Conservation (phyloP, 1,284 basidiomycete genomes). For the Cutaneotrichosporon sp. region DNA sequence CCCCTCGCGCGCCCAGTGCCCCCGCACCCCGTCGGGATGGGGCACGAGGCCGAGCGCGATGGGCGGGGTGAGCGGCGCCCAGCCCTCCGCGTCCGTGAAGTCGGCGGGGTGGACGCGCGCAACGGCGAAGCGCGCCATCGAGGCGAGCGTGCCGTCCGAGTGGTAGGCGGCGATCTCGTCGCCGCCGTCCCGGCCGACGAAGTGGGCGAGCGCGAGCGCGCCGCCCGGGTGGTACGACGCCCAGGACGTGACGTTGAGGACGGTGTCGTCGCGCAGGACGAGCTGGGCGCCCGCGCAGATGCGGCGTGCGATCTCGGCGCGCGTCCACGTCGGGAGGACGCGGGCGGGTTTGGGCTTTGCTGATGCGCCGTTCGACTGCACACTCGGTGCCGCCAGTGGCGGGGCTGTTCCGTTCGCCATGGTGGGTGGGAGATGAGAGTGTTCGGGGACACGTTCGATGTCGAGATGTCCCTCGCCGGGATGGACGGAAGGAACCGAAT, state of each 20-base stretch:
- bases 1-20: constrained; percentile 51
- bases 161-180: constrained; percentile 97
- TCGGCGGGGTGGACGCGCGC: constrained; percentile 63
- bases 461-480: too few relatives aligned
- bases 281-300: constrained; percentile 77
- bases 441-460: neutral
- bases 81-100: constrained; percentile 53
- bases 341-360: constrained; percentile 7
- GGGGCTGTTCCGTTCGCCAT: constrained; percentile 10
- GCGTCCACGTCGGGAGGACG: constrained; percentile 18
- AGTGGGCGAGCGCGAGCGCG: constrained; percentile 85
- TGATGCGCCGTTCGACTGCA: neutral
- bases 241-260: constrained; percentile 84
- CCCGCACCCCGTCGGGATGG: constrained; percentile 48
- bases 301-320: constrained; percentile 38
- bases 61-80: constrained; percentile 85
- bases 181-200: constrained; percentile 90
- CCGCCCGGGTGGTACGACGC: constrained; percentile 87
- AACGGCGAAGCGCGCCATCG: constrained; percentile 71
- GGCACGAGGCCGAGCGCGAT: constrained; percentile 80
- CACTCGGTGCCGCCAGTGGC: neutral
- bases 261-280: constrained; percentile 72
- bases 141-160: constrained; percentile 63
- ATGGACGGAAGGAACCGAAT: too few relatives aligned
- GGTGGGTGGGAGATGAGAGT: neutral